These are phyloP conservation scores for Epichloe typhina DNA, from an alignment of 2,329 filamentous ascomycete species.

Conservation along the genomic window DNA sequence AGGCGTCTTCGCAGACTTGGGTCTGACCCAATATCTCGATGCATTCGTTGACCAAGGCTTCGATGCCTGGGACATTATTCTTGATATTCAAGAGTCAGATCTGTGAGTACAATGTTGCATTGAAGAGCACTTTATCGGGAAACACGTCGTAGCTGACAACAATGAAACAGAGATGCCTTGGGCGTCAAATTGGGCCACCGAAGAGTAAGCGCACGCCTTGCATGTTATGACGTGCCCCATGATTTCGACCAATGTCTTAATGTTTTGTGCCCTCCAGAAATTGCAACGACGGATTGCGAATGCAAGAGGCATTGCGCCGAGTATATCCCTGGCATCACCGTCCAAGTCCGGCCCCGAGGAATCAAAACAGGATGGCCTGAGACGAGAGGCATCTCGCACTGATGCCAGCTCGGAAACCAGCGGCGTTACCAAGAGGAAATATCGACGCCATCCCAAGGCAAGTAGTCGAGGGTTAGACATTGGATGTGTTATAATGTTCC, in stretches of 20 bases:
- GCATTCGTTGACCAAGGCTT: slow-evolving; percentile 67
- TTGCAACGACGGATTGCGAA: slow-evolving; percentile 74
- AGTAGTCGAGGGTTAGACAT: background rate
- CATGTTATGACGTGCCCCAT: slow-evolving; percentile 5
- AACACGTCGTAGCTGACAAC: slow-evolving; percentile 10
- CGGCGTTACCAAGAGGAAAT: slow-evolving; percentile 54
- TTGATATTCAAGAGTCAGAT: slow-evolving; percentile 76
- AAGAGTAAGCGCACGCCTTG: slow-evolving; percentile 43
- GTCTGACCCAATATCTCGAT: slow-evolving; percentile 64
- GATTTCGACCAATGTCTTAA: slow-evolving; percentile 4
- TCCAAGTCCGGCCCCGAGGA: slow-evolving; percentile 40
- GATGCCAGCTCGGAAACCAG: slow-evolving; percentile 31
- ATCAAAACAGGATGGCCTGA: slow-evolving; percentile 38
- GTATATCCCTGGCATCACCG: slow-evolving; percentile 35
- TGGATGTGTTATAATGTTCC: background rate
- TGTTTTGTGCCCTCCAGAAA: slow-evolving; percentile 39
- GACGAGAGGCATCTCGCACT: slow-evolving; percentile 32
- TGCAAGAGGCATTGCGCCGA: slow-evolving; percentile 48
- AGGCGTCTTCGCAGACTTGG: slow-evolving; percentile 58
- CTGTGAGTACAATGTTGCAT: slow-evolving; percentile 40
- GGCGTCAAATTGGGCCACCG: slow-evolving; percentile 71
- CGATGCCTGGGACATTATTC: slow-evolving; percentile 70
- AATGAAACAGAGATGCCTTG: slow-evolving; percentile 46
- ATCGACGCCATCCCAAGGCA: slow-evolving; percentile 65
- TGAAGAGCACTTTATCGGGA: background rate